Conservation (phyloP, 2,329 filamentous ascomycete species). For the Sarocladiaceae sp. region DNA sequence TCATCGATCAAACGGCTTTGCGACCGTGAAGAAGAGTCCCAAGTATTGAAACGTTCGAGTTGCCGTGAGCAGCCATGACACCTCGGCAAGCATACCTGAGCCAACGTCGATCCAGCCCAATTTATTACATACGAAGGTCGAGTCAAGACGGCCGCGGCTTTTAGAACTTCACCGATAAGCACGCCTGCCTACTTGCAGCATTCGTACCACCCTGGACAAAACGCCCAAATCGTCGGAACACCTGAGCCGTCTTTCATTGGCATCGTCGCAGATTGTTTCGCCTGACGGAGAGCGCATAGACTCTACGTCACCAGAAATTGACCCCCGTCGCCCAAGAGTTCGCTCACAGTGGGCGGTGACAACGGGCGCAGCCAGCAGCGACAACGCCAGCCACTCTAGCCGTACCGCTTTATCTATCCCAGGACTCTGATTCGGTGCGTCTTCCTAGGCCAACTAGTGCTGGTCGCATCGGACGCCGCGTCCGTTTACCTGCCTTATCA, state of each 20-base stretch:
- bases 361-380: slow-evolving; percentile 3
- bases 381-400: slow-evolving; percentile 4
- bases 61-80: slow-evolving; percentile 3
- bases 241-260: slow-evolving; percentile 1
- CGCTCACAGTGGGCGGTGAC: neutral
- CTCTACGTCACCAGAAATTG: slow-evolving; percentile 6
- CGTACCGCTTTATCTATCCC: slow-evolving; percentile 8
- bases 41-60: too few relatives aligned
- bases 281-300: neutral
- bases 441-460: neutral
- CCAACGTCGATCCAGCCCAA: slow-evolving; percentile 2
- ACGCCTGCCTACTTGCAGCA: neutral
- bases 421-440: slow-evolving; percentile 3
- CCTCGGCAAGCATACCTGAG: slow-evolving; percentile 3
- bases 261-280: neutral
- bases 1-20: too few relatives aligned
- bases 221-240: neutral
- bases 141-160: neutral
- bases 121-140: slow-evolving; percentile 7
- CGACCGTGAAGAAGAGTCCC: too few relatives aligned
- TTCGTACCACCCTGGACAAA: neutral
- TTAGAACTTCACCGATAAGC: slow-evolving; percentile 3
- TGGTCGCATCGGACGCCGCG: slow-evolving; percentile 6
- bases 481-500: slow-evolving; percentile 7
- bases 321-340: neutral